Conservation (phyloP, 768 basidiomycete genomes). For the Wakefieldia striispora region DNA sequence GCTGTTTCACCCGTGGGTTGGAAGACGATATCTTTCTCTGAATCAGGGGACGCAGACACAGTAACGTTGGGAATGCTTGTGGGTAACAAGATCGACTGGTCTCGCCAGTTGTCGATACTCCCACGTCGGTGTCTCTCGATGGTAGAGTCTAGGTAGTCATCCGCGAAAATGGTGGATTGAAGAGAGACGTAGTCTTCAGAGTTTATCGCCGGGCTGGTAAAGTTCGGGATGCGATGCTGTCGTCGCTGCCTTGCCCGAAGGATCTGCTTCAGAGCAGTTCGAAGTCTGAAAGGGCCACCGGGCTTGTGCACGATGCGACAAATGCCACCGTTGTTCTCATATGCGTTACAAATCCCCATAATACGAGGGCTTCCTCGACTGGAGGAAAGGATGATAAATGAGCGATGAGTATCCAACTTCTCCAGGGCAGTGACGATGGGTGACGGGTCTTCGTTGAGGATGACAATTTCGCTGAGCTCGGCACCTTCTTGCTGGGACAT, state of each 20-base stretch:
- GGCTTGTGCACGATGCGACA: conserved; percentile 91
- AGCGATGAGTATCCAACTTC: conserved; percentile 52
- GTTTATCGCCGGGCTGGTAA: conserved; percentile 14
- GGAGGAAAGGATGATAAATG: conserved; percentile 76
- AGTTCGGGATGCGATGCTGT: conserved; percentile 23
- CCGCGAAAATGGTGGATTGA: conserved; percentile 29
- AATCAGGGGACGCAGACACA: conserved; percentile 22
- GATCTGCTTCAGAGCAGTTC: conserved; percentile 54
- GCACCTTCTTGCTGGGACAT: conserved; percentile 39
- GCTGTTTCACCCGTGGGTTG: conserved; percentile 13
- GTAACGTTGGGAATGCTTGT: conserved; percentile 7
- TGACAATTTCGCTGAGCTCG: conserved; percentile 65
- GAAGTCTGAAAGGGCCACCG: conserved; percentile 75
- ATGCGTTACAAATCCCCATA: conserved; percentile 62
- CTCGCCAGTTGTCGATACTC: conserved; percentile 34
- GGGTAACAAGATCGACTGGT: conserved; percentile 11
- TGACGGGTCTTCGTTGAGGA: conserved; percentile 76
- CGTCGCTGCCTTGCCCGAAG: conserved; percentile 32
- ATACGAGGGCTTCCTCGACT: conserved; percentile 62
- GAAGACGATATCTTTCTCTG: conserved; percentile 30
- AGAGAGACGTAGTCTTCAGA: conserved; percentile 29
- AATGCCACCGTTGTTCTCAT: conserved; percentile 81
- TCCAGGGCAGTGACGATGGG: conserved; percentile 57
- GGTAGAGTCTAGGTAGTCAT: conserved; percentile 16
- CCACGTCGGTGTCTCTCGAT: conserved; percentile 28